A percentile compares a stretch with the other conserved stretches of the same genome.
These are phyloP conservation scores for Turnera subulata DNA, from an alignment of 345 rosid genomes.

Conservation along the genomic window DNA sequence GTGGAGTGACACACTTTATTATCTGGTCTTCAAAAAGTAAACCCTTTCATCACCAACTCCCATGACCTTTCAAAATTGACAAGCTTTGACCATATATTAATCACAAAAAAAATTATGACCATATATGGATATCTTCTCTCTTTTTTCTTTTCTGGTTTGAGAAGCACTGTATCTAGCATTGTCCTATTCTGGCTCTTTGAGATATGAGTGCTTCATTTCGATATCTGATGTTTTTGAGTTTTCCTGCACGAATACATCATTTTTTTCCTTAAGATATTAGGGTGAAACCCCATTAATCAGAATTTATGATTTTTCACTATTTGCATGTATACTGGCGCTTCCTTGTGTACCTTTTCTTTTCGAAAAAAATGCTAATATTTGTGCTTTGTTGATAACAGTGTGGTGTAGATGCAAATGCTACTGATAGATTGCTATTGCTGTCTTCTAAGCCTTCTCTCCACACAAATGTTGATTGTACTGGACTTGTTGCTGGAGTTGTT, in stretches of 20 bases:
- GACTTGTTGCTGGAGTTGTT: slow-evolving; percentile 83
- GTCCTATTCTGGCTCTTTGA: too few species aligned
- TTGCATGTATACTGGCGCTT: too few species aligned
- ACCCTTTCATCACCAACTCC: neutral
- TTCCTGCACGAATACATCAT: too few species aligned
- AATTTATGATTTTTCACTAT: too few species aligned
- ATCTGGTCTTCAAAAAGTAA: neutral
- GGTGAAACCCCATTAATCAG: too few species aligned
- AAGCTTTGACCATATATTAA: neutral
- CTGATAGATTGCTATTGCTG: slow-evolving; percentile 59
- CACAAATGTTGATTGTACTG: slow-evolving; percentile 79
- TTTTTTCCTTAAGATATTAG: too few species aligned
- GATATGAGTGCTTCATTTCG: too few species aligned
- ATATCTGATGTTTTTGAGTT: too few species aligned
- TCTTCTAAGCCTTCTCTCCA: slow-evolving; percentile 91
- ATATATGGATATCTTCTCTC: too few species aligned
- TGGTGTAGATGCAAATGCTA: slow-evolving; percentile 67
- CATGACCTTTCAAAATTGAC: neutral
- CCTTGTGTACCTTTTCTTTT: neutral
- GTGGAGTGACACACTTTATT: neutral
- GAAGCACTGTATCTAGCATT: too few species aligned
- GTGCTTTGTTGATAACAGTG: slow-evolving; percentile 45
- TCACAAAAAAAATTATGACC: too few species aligned
- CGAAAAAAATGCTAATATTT: neutral
- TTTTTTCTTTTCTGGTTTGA: too few species aligned